These are phyloP conservation scores for Aspergillus melleus DNA, from an alignment of 2,329 filamentous ascomycete genomes.

Conservation along the genomic window DNA sequence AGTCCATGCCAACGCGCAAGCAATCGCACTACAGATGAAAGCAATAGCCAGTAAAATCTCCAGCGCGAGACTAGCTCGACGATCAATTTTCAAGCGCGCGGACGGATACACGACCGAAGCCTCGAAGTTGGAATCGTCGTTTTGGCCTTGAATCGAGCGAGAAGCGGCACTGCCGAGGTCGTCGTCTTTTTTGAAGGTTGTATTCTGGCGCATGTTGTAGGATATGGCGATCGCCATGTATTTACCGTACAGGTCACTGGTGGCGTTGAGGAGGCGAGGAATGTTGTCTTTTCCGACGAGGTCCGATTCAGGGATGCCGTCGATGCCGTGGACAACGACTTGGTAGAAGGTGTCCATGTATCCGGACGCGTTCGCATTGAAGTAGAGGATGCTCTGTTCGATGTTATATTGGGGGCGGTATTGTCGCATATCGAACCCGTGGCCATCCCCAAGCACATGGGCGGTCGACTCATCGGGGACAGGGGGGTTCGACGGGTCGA, in stretches of 20 bases:
- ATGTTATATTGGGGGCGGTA: background rate
- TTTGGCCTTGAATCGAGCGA: background rate
- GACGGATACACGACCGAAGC: background rate
- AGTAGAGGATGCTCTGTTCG: background rate
- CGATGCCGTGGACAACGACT: background rate
- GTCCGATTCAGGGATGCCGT: background rate
- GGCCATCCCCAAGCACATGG: background rate
- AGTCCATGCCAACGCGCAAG: background rate
- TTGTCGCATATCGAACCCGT: background rate
- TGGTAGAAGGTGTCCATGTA: background rate
- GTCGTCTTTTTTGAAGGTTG: background rate
- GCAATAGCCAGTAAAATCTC: background rate
- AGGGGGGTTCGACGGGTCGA: background rate
- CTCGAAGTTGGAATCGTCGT: background rate
- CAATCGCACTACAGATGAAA: background rate
- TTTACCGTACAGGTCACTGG: background rate
- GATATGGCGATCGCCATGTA: background rate
- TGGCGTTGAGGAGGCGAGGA: background rate
- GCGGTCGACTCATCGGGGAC: background rate
- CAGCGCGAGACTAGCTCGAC: background rate
- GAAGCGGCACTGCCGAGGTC: background rate
- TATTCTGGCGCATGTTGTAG: background rate
- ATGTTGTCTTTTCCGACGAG: background rate
- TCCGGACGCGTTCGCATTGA: background rate
- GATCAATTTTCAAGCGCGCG: background rate